A percentile compares a stretch with the other conserved stretches of the same genome.
Evolutionary conservation across 129 eudicot species (phyloP).

Genomic region (Dittrichia graveolens): DNA sequence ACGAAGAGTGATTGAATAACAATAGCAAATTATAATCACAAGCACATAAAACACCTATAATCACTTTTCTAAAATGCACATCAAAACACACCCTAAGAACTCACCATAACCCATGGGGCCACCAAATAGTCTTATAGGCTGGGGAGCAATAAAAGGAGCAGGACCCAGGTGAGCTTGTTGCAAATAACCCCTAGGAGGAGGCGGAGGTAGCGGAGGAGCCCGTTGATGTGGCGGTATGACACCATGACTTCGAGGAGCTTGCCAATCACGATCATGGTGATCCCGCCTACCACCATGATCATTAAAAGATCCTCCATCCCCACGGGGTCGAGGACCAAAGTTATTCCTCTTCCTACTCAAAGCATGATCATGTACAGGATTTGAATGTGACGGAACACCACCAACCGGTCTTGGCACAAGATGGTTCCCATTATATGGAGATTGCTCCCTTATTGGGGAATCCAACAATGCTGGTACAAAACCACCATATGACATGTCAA

Average conservation of each 20-base stretch:
- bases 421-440: slow-evolving; percentile 34
- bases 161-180: slow-evolving; percentile 57
- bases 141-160: slow-evolving; percentile 55
- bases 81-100: slow-evolving; percentile 12
- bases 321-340: slow-evolving; percentile 65
- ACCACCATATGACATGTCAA: slow-evolving; percentile 43
- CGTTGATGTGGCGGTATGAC: slow-evolving; percentile 41
- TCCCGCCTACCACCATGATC: slow-evolving; percentile 66
- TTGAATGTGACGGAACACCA: slow-evolving; percentile 41
- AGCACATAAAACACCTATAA: too few relatives aligned
- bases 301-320: slow-evolving; percentile 49
- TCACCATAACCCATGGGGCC: slow-evolving; percentile 64
- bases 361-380: slow-evolving; percentile 40
- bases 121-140: slow-evolving; percentile 47
- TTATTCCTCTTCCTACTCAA: slow-evolving; percentile 53
- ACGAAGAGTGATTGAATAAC: too few relatives aligned
- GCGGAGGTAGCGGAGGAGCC: slow-evolving; percentile 56
- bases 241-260: slow-evolving; percentile 42
- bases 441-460: slow-evolving; percentile 43
- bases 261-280: slow-evolving; percentile 49
- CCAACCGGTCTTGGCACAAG: slow-evolving; percentile 44
- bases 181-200: slow-evolving; percentile 47
- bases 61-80: not conserved
- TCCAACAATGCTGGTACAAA: slow-evolving; percentile 49
- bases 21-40: too few relatives aligned